Percentiles rank a stretch among this genome's conserved stretches.
phyloP scores from a whole-genome alignment of 257 asterid species.

The Lycium barbarum region DNA sequence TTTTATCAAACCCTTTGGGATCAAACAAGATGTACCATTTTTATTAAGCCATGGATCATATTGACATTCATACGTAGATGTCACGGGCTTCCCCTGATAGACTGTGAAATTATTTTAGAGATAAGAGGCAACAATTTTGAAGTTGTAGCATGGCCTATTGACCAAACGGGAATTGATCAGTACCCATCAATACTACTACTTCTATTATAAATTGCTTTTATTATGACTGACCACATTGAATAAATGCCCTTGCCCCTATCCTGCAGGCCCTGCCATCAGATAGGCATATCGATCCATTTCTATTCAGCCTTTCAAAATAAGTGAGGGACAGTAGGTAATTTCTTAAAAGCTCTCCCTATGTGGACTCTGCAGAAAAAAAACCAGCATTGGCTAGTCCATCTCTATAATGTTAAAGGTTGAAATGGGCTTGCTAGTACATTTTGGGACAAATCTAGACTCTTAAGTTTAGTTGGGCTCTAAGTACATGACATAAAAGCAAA shows the following conservation, averaged over 20 bases:
- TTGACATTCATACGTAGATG: not conserved
- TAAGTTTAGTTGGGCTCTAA: no score
- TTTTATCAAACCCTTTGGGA: not conserved
- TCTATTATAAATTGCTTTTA: slow-evolving; percentile 13
- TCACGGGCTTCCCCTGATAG: not conserved
- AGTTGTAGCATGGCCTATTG: not conserved
- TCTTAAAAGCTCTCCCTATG: not conserved
- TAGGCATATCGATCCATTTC: no score
- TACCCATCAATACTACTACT: not conserved
- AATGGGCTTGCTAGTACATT: no score
- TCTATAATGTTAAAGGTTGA: not conserved
- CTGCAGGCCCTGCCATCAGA: no score
- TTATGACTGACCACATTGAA: not conserved
- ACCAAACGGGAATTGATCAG: not conserved
- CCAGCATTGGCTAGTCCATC: not conserved
- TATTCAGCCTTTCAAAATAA: no score
- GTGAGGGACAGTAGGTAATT: no score
- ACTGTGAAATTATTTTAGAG: not conserved
- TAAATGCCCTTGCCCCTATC: no score
- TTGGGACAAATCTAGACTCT: no score
- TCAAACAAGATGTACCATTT: not conserved
- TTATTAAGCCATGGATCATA: not conserved
- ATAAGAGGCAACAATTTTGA: slow-evolving; percentile 3
- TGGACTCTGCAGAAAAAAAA: not conserved
- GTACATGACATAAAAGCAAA: no score